Conservation (phyloP, 331 rosid species). For the Malus hybrid region DNA sequence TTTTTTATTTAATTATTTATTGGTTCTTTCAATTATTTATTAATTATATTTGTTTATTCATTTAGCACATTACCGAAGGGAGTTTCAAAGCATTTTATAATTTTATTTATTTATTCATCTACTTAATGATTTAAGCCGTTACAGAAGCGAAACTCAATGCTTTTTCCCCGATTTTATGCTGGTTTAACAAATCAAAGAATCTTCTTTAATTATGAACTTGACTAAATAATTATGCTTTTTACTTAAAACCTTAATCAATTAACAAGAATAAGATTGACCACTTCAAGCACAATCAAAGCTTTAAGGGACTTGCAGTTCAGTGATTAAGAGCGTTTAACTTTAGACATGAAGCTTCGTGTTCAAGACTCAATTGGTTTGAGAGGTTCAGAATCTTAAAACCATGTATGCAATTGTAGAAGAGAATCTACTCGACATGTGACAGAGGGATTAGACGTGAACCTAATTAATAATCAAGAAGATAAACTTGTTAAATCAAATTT, state of each 20-base stretch:
- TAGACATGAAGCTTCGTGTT: too few species aligned
- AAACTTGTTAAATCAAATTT: neutral
- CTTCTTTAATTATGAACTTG: constrained; percentile 1
- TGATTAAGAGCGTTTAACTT: too few species aligned
- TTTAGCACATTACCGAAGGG: neutral
- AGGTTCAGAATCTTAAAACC: neutral
- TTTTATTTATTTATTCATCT: constrained; percentile 8
- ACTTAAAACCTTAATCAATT: constrained; percentile 3
- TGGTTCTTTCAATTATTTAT: neutral
- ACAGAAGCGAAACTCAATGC: constrained; percentile 12
- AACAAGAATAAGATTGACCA: constrained; percentile 1
- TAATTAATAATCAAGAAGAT: neutral
- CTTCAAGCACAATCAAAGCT: neutral
- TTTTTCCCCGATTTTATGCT: constrained; percentile 17
- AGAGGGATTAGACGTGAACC: neutral
- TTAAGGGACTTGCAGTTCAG: rapidly evolving
- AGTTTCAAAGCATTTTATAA: neutral
- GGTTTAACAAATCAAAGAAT: constrained; percentile 9
- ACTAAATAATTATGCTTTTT: neutral
- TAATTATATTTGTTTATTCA: constrained; percentile 5
- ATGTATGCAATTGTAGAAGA: neutral
- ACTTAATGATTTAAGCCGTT: constrained; percentile 21
- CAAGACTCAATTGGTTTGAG: neutral
- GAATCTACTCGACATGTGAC: neutral
- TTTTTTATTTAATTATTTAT: neutral